Evolutionary conservation across 768 basidiomycete species (phyloP).

Genomic region (Lactifluus rugatus): DNA sequence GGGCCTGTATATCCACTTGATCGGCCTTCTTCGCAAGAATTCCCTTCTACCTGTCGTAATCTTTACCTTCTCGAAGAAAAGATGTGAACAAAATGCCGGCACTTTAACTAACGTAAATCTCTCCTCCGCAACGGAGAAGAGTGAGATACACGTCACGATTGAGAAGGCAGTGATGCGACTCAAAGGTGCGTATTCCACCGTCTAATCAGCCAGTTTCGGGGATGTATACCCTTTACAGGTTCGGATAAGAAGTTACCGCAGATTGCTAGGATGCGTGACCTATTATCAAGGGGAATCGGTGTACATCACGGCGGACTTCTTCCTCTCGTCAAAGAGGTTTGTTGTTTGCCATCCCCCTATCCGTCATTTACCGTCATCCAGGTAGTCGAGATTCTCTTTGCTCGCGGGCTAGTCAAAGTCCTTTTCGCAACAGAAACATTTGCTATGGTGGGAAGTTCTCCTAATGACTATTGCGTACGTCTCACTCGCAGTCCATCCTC

Average conservation of each 20-base stretch:
- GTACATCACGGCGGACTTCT: slow-evolving; percentile 96
- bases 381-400: slow-evolving; percentile 95
- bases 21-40: slow-evolving; percentile 79
- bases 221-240: slow-evolving; percentile 35
- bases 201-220: not conserved
- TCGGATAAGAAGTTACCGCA: slow-evolving; percentile 91
- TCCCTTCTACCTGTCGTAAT: slow-evolving; percentile 86
- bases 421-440: slow-evolving; percentile 99
- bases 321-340: slow-evolving; percentile 93
- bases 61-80: slow-evolving; percentile 95
- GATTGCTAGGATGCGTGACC: slow-evolving; percentile 79
- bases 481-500: not conserved
- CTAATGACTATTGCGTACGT: slow-evolving; percentile 5
- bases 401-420: slow-evolving; percentile 90
- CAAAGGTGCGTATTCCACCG: slow-evolving; percentile 50
- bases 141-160: slow-evolving; percentile 89
- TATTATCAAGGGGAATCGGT: slow-evolving; percentile 88
- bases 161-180: slow-evolving; percentile 86
- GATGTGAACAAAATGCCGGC: slow-evolving; percentile 91
- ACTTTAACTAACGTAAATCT: slow-evolving; percentile 85
- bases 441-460: slow-evolving; percentile 65
- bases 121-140: slow-evolving; percentile 85
- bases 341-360: slow-evolving; percentile 12
- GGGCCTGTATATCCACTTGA: slow-evolving; percentile 87
- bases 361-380: slow-evolving; percentile 26